phyloP scores from a whole-genome alignment of 2,329 filamentous ascomycete genomes.

The Epichloe amarillans region DNA sequence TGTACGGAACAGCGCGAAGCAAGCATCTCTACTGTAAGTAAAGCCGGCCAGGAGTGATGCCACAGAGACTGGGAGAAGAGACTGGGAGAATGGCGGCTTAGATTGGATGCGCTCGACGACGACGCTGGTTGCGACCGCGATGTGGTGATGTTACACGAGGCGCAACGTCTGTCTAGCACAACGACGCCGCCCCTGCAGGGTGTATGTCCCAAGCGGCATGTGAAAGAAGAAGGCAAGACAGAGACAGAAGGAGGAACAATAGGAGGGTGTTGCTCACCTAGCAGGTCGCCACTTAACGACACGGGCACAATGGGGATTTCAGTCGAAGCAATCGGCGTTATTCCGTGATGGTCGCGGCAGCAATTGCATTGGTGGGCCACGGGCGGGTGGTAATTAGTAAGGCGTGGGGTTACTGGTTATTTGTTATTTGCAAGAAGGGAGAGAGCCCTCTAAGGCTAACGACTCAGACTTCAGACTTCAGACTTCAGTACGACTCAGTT shows the following conservation, averaged over 20 bases:
- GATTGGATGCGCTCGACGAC: constrained; percentile 1
- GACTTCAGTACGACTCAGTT: too few species aligned
- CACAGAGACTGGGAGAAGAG: neutral
- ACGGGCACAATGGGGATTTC: constrained; percentile 2
- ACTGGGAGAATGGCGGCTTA: neutral
- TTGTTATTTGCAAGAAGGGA: constrained; percentile 3
- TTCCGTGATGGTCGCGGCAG: constrained; percentile 6
- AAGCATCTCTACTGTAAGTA: neutral
- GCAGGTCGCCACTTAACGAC: neutral
- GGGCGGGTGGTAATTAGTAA: neutral
- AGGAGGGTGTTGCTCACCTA: constrained; percentile 1
- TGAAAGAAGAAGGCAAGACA: neutral
- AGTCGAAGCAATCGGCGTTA: constrained; percentile 8
- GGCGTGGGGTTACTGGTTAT: constrained; percentile 5
- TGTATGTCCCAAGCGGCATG: neutral
- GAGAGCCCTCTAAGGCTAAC: constrained; percentile 5
- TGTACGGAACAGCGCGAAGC: neutral
- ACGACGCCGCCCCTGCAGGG: neutral
- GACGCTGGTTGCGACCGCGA: constrained; percentile 5
- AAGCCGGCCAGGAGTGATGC: neutral
- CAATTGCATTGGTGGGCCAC: constrained; percentile 6
- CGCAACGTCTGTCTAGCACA: constrained; percentile 4
- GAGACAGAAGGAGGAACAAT: neutral
- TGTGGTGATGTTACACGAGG: constrained; percentile 6
- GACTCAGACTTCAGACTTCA: neutral